Conservation (phyloP, 208 protist species). For the Leishmania guyanensis region DNA sequence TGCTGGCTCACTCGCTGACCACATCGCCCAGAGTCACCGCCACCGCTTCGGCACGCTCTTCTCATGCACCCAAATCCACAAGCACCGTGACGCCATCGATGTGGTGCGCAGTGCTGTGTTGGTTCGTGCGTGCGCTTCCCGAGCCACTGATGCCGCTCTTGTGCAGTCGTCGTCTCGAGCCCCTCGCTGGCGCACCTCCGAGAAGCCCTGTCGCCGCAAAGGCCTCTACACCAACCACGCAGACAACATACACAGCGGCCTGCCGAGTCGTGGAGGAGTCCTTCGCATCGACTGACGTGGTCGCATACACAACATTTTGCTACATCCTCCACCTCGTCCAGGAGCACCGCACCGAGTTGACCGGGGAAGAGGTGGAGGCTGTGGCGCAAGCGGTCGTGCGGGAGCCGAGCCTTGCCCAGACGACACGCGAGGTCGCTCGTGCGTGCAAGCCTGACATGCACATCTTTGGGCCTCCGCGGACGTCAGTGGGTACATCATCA, state of each 20-base stretch:
- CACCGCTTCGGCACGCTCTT: background rate
- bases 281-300: constrained; percentile 6
- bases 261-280: constrained; percentile 5
- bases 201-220: background rate
- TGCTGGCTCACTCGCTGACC: background rate
- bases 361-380: constrained; percentile 40
- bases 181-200: constrained; percentile 7
- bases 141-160: constrained; percentile 44
- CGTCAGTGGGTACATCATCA: background rate
- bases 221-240: background rate
- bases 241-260: background rate
- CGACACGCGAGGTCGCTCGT: constrained; percentile 16
- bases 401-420: constrained; percentile 7
- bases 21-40: background rate
- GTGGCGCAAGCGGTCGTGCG: constrained; percentile 21
- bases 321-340: constrained; percentile 17
- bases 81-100: constrained; percentile 14
- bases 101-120: constrained; percentile 35
- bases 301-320: constrained; percentile 19
- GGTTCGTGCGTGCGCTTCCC: constrained; percentile 42
- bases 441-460: constrained; percentile 28
- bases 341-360: constrained; percentile 35
- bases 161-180: constrained; percentile 51
- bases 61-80: background rate
- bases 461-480: constrained; percentile 24